Conservation (phyloP, 2,329 filamentous ascomycete genomes). For the Teratosphaeria destructans region DNA sequence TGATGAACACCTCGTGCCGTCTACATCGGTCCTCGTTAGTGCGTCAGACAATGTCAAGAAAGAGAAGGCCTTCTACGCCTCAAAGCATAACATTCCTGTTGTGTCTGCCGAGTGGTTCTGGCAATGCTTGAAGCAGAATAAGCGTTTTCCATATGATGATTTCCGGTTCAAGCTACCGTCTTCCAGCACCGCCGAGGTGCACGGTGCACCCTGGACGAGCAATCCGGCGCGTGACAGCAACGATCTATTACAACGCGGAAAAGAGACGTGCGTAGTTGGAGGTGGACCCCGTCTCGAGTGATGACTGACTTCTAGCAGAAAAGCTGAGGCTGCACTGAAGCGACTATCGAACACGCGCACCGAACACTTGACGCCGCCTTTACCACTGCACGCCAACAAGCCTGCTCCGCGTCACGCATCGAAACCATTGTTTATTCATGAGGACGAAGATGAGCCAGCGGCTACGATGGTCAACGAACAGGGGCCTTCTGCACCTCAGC, state of each 20-base stretch:
- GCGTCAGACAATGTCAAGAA: conserved; percentile 41
- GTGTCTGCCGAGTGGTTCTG: conserved; percentile 77
- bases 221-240: conserved; percentile 8
- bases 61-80: conserved; percentile 71
- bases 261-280: neutral
- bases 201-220: neutral
- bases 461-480: neutral
- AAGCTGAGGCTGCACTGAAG: conserved; percentile 2
- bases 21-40: conserved; percentile 67
- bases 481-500: neutral
- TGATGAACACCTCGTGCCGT: conserved; percentile 61
- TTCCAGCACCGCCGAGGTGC: conserved; percentile 7
- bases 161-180: conserved; percentile 14
- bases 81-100: conserved; percentile 67
- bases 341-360: conserved; percentile 23
- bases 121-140: conserved; percentile 55
- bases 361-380: conserved; percentile 19
- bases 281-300: neutral
- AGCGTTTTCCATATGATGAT: conserved; percentile 38
- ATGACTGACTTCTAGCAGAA: neutral
- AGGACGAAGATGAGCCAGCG: conserved; percentile 13
- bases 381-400: conserved; percentile 14
- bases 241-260: neutral
- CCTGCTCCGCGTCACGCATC: conserved; percentile 1
- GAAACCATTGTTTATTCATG: conserved; percentile 19